Evolutionary conservation across 225 moss, liverwort and hornwort genomes (phyloP).

Genomic region (Asterella californica): DNA sequence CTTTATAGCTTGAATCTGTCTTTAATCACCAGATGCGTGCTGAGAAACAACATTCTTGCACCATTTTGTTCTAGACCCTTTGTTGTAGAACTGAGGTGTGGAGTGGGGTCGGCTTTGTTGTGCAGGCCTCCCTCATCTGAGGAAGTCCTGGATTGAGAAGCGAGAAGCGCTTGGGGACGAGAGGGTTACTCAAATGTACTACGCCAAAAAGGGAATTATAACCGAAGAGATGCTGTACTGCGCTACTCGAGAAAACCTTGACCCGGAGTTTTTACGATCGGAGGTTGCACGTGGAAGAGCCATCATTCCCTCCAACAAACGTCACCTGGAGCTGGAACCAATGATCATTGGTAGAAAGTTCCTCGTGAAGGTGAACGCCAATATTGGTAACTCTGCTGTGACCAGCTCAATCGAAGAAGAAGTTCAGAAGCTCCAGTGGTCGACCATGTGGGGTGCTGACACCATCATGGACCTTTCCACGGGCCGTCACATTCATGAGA

Average conservation of each 20-base stretch:
- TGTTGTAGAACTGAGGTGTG: neutral
- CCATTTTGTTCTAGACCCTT: neutral
- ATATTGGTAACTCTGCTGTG: conserved; percentile 91
- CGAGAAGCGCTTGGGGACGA: conserved; percentile 64
- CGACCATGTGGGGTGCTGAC: conserved; percentile 97
- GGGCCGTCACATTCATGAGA: conserved; percentile 85
- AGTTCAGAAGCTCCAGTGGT: conserved; percentile 98
- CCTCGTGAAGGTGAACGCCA: conserved; percentile 87
- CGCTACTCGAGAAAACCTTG: conserved; percentile 67
- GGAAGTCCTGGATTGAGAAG: conserved; percentile 72
- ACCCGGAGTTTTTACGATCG: conserved; percentile 68
- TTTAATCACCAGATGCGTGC: neutral
- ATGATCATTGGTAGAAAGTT: conserved; percentile 91
- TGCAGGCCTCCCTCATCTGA: conserved; percentile 71
- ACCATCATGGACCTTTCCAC: conserved; percentile 98
- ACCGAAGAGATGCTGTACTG: conserved; percentile 91
- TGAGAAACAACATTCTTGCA: neutral
- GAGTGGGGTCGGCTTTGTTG: neutral
- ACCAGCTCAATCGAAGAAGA: conserved; percentile 95
- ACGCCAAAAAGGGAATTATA: conserved; percentile 73
- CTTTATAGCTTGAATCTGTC: neutral
- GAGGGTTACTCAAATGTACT: conserved; percentile 84
- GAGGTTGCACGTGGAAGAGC: conserved; percentile 91
- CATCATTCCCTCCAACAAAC: conserved; percentile 88
- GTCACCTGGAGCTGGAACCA: conserved; percentile 81